Conservation (phyloP, 805 yeast genomes). For the Yarrowia keelungensis region DNA sequence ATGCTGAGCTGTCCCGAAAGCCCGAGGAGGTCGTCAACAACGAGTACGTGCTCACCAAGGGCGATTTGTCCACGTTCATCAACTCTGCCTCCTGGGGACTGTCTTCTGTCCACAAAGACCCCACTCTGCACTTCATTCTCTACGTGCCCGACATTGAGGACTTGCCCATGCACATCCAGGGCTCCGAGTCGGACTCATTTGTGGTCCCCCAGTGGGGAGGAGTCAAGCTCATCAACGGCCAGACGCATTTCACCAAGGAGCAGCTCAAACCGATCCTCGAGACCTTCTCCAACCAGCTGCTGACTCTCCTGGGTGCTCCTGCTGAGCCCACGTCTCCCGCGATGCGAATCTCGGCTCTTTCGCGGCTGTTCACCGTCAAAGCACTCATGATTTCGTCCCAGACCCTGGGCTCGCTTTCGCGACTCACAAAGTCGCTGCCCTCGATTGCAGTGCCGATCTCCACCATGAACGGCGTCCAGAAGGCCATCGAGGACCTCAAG, state of each 20-base stretch:
- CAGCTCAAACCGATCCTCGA: conserved; percentile 67
- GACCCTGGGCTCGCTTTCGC: conserved; percentile 74
- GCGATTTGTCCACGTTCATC: conserved; percentile 74
- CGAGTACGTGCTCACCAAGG: conserved; percentile 53
- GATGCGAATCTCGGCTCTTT: conserved; percentile 69
- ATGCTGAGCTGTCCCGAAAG: conserved; percentile 54
- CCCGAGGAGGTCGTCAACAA: conserved; percentile 40
- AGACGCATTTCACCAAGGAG: conserved; percentile 47
- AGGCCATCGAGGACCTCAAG: conserved; percentile 57
- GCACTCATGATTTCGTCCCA: conserved; percentile 69
- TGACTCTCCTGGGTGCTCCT: conserved; percentile 75
- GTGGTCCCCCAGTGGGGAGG: conserved; percentile 94
- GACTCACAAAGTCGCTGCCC: conserved; percentile 70
- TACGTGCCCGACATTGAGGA: conserved; percentile 64
- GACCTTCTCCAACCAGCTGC: conserved; percentile 74
- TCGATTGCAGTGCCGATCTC: conserved; percentile 84
- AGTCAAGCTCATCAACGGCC: conserved; percentile 59
- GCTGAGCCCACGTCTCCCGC: conserved; percentile 61
- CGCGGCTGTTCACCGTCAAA: conserved; percentile 63
- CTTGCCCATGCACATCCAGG: conserved; percentile 54
- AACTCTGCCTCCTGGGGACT: conserved; percentile 88
- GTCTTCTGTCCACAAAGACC: conserved; percentile 62
- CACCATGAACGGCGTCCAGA: conserved; percentile 64
- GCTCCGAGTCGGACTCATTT: conserved; percentile 61
- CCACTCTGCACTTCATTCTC: conserved; percentile 72